Base-by-base conservation (phyloP, 164 flowering plant genomes). In the Cinnamomum micranthum region DNA sequence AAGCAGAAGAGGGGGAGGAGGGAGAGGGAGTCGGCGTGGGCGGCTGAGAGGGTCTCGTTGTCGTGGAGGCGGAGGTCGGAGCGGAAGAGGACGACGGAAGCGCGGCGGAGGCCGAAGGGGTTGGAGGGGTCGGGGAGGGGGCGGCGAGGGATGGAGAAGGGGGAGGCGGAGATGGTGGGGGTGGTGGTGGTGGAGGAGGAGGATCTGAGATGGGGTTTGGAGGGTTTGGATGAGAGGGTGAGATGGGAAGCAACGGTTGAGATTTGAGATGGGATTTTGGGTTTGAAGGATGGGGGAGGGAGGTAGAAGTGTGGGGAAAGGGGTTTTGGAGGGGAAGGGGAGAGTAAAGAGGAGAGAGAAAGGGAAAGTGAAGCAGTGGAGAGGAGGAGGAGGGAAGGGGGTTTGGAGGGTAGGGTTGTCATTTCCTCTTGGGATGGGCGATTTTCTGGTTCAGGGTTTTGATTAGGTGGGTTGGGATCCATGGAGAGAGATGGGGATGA, bases 71-170 rank as follows among this genome's bases (percentile, higher is more conserved):
- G 90, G 23, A 95, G 88, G 75, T 95, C 99, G 65, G 84, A 88
- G 27, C 99, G 88, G 84, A 95, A 92, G 97, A 96, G 91, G n/a
- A 91, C 95, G 41, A 95, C 81, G 77, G 97, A 71, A 33, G 92
- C 84, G 12, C 94, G 90, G 23, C 98, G 96, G 58, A 88, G 72
- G 35, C 80, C 92, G 41, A 92, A 92, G 27, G 82, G 88, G 58
- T 85, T 82, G 50, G 89, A 82, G 15, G 98, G 98, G 75, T 93
- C 93, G 1, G 86, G 73, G 35, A 92, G 85, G 77, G 91, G 91
- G 74, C 85, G 89, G 0, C 92, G 93, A 58, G 80, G 85, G 2
- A 76, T 71, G 19, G 83, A 67, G 67, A 90, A 90, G 0, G 97
- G 91, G 69, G 20, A 76, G 24, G 92, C 73, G 3, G 97, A 84